Evolutionary conservation across 1,139 yeast genomes (phyloP), one percentile per base, ranked within the genome.

Genomic region (Nakaseomyces delphensis): DNA sequence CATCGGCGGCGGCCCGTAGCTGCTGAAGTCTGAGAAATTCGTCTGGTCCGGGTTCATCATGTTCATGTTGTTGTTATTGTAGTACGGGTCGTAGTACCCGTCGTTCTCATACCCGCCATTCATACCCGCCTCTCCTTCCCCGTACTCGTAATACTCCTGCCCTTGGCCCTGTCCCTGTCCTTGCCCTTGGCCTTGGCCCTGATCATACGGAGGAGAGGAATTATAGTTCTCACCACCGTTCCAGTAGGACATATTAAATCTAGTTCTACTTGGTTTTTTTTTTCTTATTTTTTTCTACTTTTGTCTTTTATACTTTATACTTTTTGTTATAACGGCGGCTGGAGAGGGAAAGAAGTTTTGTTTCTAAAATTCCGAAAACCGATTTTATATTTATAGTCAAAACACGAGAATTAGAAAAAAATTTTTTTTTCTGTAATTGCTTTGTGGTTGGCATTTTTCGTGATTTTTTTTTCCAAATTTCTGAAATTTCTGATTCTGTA

Each of bases 11-110:
- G 76, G 77, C 15, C 60, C 63, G 42, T 83, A 84, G 59, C 81
- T 80, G 53, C 83, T 74, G 59, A 81, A 83, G 60, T 82, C 91
- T 24, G 86, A 79, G 52, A 80, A 83, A 41, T 83, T 84, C 62
- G 81, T 89, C 11, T 80, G 81, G 55, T 77, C 83, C 48, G 74
- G 71, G n/a, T 36, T 57, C 35, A 31, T 19, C 35, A 31, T 25
- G 28, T 21, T 21, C 6, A 6, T 21, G 9, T 21, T 21, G 24
- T 74, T 77, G 52, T 74, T 75, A 51, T 70, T 64, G 58, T 70
- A 69, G 31, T 51, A 48, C 32, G 51, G 27, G 18, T 33, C 37
- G 11, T 33, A 33, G 37, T 33, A 33, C 9, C 37, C 37, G 11
- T 49, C 49, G 35, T 45, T 45, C 38, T 48, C 41, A 41, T 47